Percentiles rank a stretch among this genome's conserved stretches.
Conservation (phyloP, 2,329 filamentous ascomycete genomes). For the Aspergillus pseudoterreus region DNA sequence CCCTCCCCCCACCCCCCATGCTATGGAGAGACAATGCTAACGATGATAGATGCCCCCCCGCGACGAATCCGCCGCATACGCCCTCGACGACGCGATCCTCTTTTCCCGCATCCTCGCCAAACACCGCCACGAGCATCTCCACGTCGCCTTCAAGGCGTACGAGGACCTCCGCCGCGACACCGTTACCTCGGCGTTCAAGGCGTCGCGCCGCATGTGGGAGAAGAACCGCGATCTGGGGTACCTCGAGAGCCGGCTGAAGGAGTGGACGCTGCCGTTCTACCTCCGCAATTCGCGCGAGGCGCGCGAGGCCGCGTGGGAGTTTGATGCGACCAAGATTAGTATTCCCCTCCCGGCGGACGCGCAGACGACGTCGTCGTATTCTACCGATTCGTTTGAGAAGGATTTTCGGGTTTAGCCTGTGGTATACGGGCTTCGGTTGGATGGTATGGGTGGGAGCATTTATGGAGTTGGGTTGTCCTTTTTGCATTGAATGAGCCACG, state of each 20-base stretch:
- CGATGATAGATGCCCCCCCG: constrained; percentile 43
- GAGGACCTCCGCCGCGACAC: constrained; percentile 35
- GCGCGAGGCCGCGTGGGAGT: constrained; percentile 32
- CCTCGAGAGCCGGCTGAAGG: constrained; percentile 34
- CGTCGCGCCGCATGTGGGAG: constrained; percentile 37
- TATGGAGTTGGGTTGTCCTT: neutral
- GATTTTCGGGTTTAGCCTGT: constrained; percentile 5
- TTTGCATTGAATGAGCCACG: neutral
- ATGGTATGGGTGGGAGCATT: neutral
- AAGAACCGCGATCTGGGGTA: constrained; percentile 37
- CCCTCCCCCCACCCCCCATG: neutral
- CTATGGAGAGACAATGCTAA: constrained; percentile 5
- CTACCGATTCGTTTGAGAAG: constrained; percentile 23
- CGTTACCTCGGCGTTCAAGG: constrained; percentile 38
- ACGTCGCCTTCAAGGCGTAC: constrained; percentile 35
- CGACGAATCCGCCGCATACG: constrained; percentile 44
- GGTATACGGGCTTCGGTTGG: neutral
- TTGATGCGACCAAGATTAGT: constrained; percentile 31
- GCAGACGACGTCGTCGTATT: constrained; percentile 20
- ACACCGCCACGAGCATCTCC: constrained; percentile 30
- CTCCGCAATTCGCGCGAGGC: constrained; percentile 26
- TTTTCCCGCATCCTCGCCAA: constrained; percentile 38
- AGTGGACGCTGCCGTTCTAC: constrained; percentile 36
- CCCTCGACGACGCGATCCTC: constrained; percentile 44
- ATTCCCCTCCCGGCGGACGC: constrained; percentile 27